Evolutionary conservation across 1,284 basidiomycete species (phyloP), one percentile per base, ranked within the genome.

Genomic region (Sporisorium scitamineum): DNA sequence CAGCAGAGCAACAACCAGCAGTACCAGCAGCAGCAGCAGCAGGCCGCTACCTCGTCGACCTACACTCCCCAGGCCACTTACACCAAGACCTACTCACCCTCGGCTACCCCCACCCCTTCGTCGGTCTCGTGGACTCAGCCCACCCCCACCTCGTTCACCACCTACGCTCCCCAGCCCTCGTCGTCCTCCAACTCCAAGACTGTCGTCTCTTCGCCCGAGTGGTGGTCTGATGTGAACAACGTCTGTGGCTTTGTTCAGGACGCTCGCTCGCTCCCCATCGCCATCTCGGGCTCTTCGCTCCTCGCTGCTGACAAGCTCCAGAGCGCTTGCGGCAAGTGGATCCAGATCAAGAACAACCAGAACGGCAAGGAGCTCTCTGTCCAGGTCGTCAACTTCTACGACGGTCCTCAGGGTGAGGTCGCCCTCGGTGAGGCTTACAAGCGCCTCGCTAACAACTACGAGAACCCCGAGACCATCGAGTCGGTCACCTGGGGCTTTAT

Each of bases 401-500:
- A 65, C 37, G 78, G 75, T 11, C 53, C 61, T 14, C 65, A 66
- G 45, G 72, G 65, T 47, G 59, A 69, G 52, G 52, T 79, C 42
- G 78, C 70, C n/a, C 53, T 79, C 26, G 55, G 53, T 41, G 61
- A 79, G 59, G 78, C 55, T 61, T 79, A 79, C 75, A 69, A 52
- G 54, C 60, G 59, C 37, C 57, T 79, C 34, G 64, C 75, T 16
- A 70, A 64, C 63, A 56, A 70, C 61, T 72, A 70, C 62, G 55
- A 67, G 50, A 60, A 61, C 62, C 63, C 67, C 56, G 54, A 68
- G 55, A 22, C 45, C 51, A 77, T 79, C 75, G 61, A 76, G 67
- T 75, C 68, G 47, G 39, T 79, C 62, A 68, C 70, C 66, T 79
- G 78, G 78, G 78, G 78, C 65, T 74, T 79, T 66, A 73, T 79